These are phyloP conservation scores for Penicillium sp. DNA, from an alignment of 2,329 filamentous ascomycete species.

Conservation along the genomic window DNA sequence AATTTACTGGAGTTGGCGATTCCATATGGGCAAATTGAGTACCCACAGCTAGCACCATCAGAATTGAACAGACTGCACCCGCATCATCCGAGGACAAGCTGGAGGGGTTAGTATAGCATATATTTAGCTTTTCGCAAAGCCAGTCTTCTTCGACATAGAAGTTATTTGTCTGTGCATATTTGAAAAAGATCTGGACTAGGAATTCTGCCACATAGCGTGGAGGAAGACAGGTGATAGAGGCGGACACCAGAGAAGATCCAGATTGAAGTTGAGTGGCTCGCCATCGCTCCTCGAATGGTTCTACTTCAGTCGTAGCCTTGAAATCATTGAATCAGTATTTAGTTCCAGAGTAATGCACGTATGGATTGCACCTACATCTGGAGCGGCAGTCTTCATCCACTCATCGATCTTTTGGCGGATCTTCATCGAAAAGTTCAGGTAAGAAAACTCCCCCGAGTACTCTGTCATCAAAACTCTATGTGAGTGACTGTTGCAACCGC, in stretches of 20 bases:
- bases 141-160: constrained; percentile 46
- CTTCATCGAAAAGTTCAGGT: constrained; percentile 46
- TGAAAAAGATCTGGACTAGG: constrained; percentile 45
- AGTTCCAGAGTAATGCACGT: neutral
- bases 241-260: constrained; percentile 37
- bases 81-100: constrained; percentile 40
- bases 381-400: constrained; percentile 40
- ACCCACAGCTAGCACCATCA: constrained; percentile 45
- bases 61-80: constrained; percentile 41
- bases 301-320: constrained; percentile 39
- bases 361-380: constrained; percentile 31
- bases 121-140: constrained; percentile 40
- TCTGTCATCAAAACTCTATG: constrained; percentile 24
- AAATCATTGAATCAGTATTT: neutral
- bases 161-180: constrained; percentile 45
- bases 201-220: constrained; percentile 47
- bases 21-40: constrained; percentile 47
- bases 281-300: constrained; percentile 44
- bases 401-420: constrained; percentile 45
- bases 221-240: constrained; percentile 41
- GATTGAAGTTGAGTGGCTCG: constrained; percentile 43
- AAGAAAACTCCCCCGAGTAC: constrained; percentile 48
- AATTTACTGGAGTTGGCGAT: constrained; percentile 37
- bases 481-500: neutral
- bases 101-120: constrained; percentile 38